These are phyloP conservation scores for Solanum corneliomulleri DNA, from an alignment of 257 asterid genomes.

Conservation along the genomic window DNA sequence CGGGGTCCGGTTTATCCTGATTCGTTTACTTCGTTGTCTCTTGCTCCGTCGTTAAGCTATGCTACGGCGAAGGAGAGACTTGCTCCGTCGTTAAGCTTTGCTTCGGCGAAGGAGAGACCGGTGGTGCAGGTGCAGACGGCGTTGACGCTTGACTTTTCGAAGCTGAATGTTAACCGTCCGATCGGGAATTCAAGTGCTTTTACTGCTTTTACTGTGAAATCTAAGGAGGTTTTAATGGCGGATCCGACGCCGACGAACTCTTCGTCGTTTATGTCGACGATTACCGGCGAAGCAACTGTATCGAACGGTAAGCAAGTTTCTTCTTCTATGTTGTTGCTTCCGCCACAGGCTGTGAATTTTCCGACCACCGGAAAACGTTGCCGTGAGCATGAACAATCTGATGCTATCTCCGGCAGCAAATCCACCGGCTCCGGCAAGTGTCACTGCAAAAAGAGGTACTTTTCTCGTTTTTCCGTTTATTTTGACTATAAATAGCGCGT, in stretches of 20 bases:
- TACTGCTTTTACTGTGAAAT: not conserved
- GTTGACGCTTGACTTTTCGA: constrained; percentile 47
- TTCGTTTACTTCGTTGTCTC: not conserved
- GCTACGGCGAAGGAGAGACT: not conserved
- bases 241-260: constrained; percentile 29
- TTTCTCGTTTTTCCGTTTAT: not conserved
- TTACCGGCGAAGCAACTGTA: constrained; percentile 79
- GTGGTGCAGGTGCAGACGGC: not conserved
- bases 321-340: not conserved
- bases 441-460: constrained; percentile 70
- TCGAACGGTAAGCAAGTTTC: constrained; percentile 35
- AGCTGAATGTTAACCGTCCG: constrained; percentile 8
- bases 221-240: constrained; percentile 19
- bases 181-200: not conserved
- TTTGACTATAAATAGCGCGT: not conserved
- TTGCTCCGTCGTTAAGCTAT: constrained; percentile 1
- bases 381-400: constrained; percentile 55
- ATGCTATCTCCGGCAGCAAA: constrained; percentile 42
- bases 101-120: not conserved
- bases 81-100: constrained; percentile 1
- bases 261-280: constrained; percentile 49
- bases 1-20: not conserved
- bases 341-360: constrained; percentile 37
- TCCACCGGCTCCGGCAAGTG: constrained; percentile 43
- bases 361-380: constrained; percentile 58